A percentile compares a stretch with the other conserved stretches of the same genome.
phyloP scores from a whole-genome alignment of 495 filamentous ascomycete genomes.

The Hypomontagnella monticulosa region DNA sequence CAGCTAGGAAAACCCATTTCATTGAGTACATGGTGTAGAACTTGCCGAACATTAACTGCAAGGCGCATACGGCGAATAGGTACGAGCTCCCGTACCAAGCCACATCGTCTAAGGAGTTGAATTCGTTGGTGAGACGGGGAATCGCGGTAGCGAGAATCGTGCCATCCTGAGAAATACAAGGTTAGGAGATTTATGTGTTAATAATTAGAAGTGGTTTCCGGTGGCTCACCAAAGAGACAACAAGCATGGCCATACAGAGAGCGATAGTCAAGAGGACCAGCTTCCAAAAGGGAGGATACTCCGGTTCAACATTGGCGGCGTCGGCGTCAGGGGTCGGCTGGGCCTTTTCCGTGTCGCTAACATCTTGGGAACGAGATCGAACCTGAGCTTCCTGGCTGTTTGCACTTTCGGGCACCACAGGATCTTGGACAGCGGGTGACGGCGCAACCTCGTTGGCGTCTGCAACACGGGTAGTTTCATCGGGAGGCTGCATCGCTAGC shows the following conservation, averaged over 20 bases:
- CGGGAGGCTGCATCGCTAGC: slow-evolving; percentile 7
- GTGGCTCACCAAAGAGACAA: slow-evolving; percentile 58
- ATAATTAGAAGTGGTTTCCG: not conserved
- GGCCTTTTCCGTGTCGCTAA: slow-evolving; percentile 16
- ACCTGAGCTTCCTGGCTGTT: slow-evolving; percentile 13
- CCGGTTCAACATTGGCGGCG: slow-evolving; percentile 12
- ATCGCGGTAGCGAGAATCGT: slow-evolving; percentile 55
- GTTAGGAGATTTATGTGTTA: not conserved
- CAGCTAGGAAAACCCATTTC: slow-evolving; percentile 56
- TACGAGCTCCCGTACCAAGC: slow-evolving; percentile 66
- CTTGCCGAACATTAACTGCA: slow-evolving; percentile 57
- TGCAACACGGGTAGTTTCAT: slow-evolving; percentile 3
- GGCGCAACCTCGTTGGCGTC: not conserved
- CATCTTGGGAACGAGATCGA: slow-evolving; percentile 13
- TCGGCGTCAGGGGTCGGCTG: slow-evolving; percentile 1
- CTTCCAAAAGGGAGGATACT: slow-evolving; percentile 34
- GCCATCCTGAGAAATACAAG: slow-evolving; percentile 13
- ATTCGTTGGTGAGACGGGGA: slow-evolving; percentile 55
- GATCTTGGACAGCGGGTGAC: not conserved
- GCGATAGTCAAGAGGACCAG: slow-evolving; percentile 29
- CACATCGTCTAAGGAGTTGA: slow-evolving; percentile 56
- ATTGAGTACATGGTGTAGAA: slow-evolving; percentile 57
- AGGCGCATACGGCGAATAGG: slow-evolving; percentile 55
- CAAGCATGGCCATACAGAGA: slow-evolving; percentile 28
- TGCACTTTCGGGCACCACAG: slow-evolving; percentile 4